Base-by-base conservation (phyloP, 352 stramenopile genomes). In the Phytophthora quininea region DNA sequence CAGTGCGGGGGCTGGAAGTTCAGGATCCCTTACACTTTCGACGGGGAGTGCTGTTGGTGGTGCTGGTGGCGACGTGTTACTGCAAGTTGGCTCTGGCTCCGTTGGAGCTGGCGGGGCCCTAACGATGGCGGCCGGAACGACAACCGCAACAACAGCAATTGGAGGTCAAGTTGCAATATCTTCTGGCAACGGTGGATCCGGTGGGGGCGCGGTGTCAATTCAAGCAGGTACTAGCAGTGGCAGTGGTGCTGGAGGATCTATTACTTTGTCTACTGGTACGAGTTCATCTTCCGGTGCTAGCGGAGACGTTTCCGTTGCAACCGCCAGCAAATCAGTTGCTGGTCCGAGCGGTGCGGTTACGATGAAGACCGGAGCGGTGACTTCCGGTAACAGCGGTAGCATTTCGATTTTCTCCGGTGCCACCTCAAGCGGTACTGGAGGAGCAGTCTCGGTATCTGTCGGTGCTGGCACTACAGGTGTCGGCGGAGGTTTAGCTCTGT, bases 31-130 rank as follows among this genome's bases (percentile, higher is more conserved):
- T 14, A 79, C 68, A 6, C 52, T 89, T 54, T 79, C 71, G 4
- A 82, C 76, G 27, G 80, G 80, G 30, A 71, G 54, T 53, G 76
- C 77, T 9, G 60, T 74, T n/a, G 77, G 77, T 38, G 80, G 79
- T 27, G 70, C 76, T 61, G 80, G 73, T 11, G 80, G 80, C 27
- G 77, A 87, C 24, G 75, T 89, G 32, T 57, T 61, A 11, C 40
- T 89, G 12, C 60, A 68, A 42, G 77, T 86, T 43, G 80, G 80
- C 9, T 77, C 68, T 51, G 77, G 79, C 15, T 71, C 71, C 46
- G 67, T 78, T 37, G 80, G 80, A 31, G 56, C 67, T 46, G 79
- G 79, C 37, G 77, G 82, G 11, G 54, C 68, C 7, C 27, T 84
- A 43, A 78, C 69, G 10, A 64, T 89, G 43, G 50, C 67, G 57